phyloP scores from a whole-genome alignment of 805 yeast species.

The Zygotorulaspora sp. region DNA sequence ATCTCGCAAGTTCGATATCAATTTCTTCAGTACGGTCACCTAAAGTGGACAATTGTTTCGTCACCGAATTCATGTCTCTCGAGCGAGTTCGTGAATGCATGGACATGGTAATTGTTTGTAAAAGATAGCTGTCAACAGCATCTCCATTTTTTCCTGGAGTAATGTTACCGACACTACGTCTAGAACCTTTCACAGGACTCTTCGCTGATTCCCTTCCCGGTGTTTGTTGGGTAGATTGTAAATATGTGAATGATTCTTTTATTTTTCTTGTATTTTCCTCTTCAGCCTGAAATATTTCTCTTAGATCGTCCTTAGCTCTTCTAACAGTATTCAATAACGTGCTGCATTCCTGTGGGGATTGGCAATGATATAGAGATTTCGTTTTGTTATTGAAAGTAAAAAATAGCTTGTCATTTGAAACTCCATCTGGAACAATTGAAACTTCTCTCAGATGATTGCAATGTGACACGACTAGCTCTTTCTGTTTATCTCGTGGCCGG shows the following conservation, averaged over 20 bases:
- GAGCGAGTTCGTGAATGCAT: slow-evolving; percentile 58
- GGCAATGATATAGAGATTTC: slow-evolving; percentile 23
- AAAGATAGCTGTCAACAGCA: slow-evolving; percentile 33
- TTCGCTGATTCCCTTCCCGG: slow-evolving; percentile 30
- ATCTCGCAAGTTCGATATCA: slow-evolving; percentile 62
- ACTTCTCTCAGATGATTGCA: slow-evolving; percentile 74
- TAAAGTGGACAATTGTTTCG: slow-evolving; percentile 46
- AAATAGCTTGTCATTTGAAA: slow-evolving; percentile 18
- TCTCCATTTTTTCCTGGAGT: slow-evolving; percentile 20
- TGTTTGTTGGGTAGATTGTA: slow-evolving; percentile 36
- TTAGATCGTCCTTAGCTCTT: slow-evolving; percentile 56
- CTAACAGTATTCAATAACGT: slow-evolving; percentile 53
- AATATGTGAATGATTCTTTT: slow-evolving; percentile 42
- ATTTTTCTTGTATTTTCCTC: slow-evolving; percentile 41
- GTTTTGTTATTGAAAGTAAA: slow-evolving; percentile 18
- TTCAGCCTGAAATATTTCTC: slow-evolving; percentile 52
- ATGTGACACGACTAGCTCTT: slow-evolving; percentile 60
- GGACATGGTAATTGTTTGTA: slow-evolving; percentile 57
- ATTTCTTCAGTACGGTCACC: slow-evolving; percentile 66
- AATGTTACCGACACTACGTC: slow-evolving; percentile 22
- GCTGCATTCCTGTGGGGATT: slow-evolving; percentile 23
- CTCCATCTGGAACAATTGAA: slow-evolving; percentile 36
- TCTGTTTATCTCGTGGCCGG: slow-evolving; percentile 38
- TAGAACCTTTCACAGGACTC: slow-evolving; percentile 37
- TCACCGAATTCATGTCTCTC: slow-evolving; percentile 41